Conservation (phyloP, 306 rosid genomes). For the Urtica urens region DNA sequence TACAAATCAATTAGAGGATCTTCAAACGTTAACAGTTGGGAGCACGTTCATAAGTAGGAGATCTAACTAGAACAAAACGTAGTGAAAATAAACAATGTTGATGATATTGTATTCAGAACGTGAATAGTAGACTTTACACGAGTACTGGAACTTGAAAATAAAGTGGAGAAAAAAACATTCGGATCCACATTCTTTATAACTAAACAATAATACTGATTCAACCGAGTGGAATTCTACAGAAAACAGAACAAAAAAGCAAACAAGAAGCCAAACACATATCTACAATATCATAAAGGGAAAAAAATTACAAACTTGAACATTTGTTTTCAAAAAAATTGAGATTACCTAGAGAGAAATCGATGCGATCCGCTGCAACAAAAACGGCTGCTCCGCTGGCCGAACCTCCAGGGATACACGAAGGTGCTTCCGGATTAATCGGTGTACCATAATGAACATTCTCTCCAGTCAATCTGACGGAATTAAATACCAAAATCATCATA, state of each 20-base stretch:
- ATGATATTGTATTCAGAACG: too few species aligned
- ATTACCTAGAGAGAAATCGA: slow-evolving; percentile 61
- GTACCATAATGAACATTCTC: slow-evolving; percentile 60
- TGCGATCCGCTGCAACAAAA: slow-evolving; percentile 61
- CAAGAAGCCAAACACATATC: neutral
- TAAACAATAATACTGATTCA: too few species aligned
- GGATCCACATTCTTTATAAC: too few species aligned
- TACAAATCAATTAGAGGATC: too few species aligned
- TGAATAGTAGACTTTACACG: too few species aligned
- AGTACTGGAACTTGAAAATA: too few species aligned
- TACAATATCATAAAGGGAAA: neutral
- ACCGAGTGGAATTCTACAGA: too few species aligned
- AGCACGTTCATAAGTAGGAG: too few species aligned
- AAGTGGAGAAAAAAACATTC: too few species aligned
- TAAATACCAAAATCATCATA: neutral
- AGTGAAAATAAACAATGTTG: too few species aligned
- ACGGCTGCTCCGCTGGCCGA: slow-evolving; percentile 72
- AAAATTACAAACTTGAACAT: neutral
- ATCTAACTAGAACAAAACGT: too few species aligned
- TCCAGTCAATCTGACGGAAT: slow-evolving; percentile 49
- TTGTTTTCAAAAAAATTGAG: slow-evolving; percentile 2
- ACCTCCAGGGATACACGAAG: slow-evolving; percentile 53
- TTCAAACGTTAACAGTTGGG: too few species aligned
- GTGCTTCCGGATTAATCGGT: slow-evolving; percentile 45
- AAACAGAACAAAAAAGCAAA: neutral